Base-by-base conservation (phyloP, 2,329 filamentous ascomycete genomes). In the Exophiala oligosperma region DNA sequence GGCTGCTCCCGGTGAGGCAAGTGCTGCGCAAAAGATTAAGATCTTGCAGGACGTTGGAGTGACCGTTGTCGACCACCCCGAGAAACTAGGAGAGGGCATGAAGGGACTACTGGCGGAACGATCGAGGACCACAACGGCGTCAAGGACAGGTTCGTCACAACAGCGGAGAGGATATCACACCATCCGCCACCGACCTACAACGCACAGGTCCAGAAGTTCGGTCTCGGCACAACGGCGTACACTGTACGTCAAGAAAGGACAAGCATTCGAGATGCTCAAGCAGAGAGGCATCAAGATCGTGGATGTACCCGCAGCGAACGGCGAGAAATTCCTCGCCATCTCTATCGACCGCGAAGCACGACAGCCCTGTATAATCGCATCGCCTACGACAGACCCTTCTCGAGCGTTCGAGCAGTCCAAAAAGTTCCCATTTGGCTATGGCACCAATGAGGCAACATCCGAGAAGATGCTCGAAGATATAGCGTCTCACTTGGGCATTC, bases 61-160 rank as follows among this genome's bases (percentile, higher is more conserved):
- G 0, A 83, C 81, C 0, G 84, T 92, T 72, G 85, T 92, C 2
- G 84, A 89, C 59, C 89, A 92, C 68, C 90, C 90, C 0, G 86
- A 89, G 49, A 86, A 89, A 61, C 89, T 93, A 61, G 90, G 90
- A 0, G 76, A 80, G 21, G 83, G 84, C 0, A 84, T 92, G 79
- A 88, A 85, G 70, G 74, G 75, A 2, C 75, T 89, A 12, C 74
- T 92, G 3, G 73, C 71, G 14, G 73, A 64, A 12, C 68, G 68
- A n/a, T 74, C 62, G 64, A 75, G 57, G 69, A 43, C 48, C 4
- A 26, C 73, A 54, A 59, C 76, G 74, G 46, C 41, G n/a, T 71
- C 71, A 14, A 67, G 68, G 54, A 69, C 73, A 52, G 32, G 64
- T 21, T 60, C 54, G 2, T 61, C 55, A 26, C 73, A 77, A 59